Base-by-base conservation (phyloP, 129 eudicot genomes). In the Arctium lappa region DNA sequence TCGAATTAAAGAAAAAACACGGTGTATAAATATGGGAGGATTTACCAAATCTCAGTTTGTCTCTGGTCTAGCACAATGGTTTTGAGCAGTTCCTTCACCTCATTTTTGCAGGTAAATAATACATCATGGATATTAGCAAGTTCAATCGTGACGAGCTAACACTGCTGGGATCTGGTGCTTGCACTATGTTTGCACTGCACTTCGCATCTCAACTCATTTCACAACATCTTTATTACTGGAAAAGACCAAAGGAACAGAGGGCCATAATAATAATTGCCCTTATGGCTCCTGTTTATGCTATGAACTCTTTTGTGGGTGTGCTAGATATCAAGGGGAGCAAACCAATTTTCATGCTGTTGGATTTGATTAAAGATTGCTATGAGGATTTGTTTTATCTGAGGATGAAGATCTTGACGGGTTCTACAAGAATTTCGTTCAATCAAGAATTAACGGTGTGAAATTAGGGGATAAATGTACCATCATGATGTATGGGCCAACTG, bases 151-250 rank as follows among this genome's bases (percentile, higher is more conserved):
- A 89, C 15, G 92, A 95, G 68, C 74, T 93, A 15, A 93, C 97
- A 5, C 46, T 89, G 1, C 39, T 92, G 37, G 99, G 84, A 66
- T 88, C 93, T 8, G 99, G 91, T 50, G 84, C 84, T 48, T 87
- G 90, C 80, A 89, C 82, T 76, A 69, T 95, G 87, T 79, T 90
- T 38, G 32, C 97, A 4, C 76, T 95, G 81, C 95, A 91, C 84
- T 93, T 89, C 82, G 84, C 98, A 11, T 83, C 87, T 68, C 97
- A 93, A 73, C 98, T 95, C 72, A 70, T 91, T 68, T 91, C 98
- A 31, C 99, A 95, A 9, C 99, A 95, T 90, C 82, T 90, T 22
- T 95, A 90, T 81, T 93, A 90, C 88, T 95, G 99, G 99, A 95
- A 95, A 78, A 91, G 89, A 38, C 97, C 99, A 4, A 90, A 90